Base-by-base conservation (phyloP, 176 grass and related monocot genomes). In the Phragmites australis region DNA sequence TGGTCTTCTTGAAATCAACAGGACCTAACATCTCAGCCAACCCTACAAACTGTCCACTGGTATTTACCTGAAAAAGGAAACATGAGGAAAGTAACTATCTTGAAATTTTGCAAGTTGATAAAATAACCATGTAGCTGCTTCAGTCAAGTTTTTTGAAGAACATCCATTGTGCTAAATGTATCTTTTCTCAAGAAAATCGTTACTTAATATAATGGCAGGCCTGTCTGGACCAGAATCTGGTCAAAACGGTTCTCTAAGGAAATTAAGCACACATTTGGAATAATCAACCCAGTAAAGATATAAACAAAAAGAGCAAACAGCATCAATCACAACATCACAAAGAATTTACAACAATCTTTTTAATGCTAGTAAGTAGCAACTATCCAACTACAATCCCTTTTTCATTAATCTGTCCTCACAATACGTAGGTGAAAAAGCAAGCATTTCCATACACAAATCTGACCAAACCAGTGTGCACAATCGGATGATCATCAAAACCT, bases 11-110 rank as follows among this genome's bases (percentile, higher is more conserved):
- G 72, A 97, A 97, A 74, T 97, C 94, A 76, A 94, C 94, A 82
- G 87, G 87, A 13, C 94, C 94, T 81, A 90, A 21, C 91, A 94
- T 94, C 80, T 97, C 94, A 68, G 94, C 94, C 87, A 97, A 88
- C 56, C 94, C 94, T 70, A 97, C 85, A 88, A 97, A 97, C 74
- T 92, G 89, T 32, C 91, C 85, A n/a, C 94, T 92, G 31, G 79
- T 72, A 84, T 97, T 97, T 70, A 97, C 94, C 94, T 97, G 90
- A 81, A 87, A 89, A 67, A 77, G 9, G 25, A n/a, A 74, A 75
- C 9, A 78, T 21, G 51, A 58, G 59, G 16, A 67, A 68, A 73
- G 45, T 55, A 51, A 23, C 42, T 26, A 12, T 37, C 54, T 61
- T 73, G 6, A 47, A 25, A 67, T 12, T 44, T 47, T 53, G 1